phyloP scores from a whole-genome alignment of 106 monocot genomes.

The Narthecium ossifragum region DNA sequence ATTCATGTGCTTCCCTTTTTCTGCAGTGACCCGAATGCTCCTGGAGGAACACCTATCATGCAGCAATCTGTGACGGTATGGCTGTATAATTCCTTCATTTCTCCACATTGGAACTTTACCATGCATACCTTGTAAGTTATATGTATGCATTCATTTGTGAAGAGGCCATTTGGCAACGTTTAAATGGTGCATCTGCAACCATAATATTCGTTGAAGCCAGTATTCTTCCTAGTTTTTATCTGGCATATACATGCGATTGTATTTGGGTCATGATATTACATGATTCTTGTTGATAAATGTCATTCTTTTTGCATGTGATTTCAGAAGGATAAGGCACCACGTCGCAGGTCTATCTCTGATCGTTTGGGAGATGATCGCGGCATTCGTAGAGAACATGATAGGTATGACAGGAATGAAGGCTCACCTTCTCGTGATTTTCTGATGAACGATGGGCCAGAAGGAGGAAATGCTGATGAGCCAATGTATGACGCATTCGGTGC shows the following conservation, averaged over 20 bases:
- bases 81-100: neutral
- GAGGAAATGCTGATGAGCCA: conserved; percentile 38
- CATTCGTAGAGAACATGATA: conserved; percentile 46
- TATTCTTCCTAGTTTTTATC: too few relatives aligned
- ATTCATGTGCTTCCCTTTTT: conserved; percentile 8
- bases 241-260: too few relatives aligned
- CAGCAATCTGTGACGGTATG: conserved; percentile 62
- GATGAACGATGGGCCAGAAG: conserved; percentile 16
- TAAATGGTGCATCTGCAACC: too few relatives aligned
- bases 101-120: too few relatives aligned
- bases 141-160: too few relatives aligned
- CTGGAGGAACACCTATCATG: conserved; percentile 94
- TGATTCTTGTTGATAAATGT: too few relatives aligned
- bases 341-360: conserved; percentile 49
- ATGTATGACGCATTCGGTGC: conserved; percentile 63
- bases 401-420: conserved; percentile 39
- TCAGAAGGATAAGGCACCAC: conserved; percentile 47
- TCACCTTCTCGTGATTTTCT: conserved; percentile 53
- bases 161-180: too few relatives aligned
- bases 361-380: conserved; percentile 78
- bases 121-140: too few relatives aligned
- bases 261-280: too few relatives aligned
- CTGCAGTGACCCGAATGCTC: conserved; percentile 81
- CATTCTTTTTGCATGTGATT: too few relatives aligned
- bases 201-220: too few relatives aligned